phyloP scores from a whole-genome alignment of 129 eudicot genomes.

The Smallanthus sonchifolius region DNA sequence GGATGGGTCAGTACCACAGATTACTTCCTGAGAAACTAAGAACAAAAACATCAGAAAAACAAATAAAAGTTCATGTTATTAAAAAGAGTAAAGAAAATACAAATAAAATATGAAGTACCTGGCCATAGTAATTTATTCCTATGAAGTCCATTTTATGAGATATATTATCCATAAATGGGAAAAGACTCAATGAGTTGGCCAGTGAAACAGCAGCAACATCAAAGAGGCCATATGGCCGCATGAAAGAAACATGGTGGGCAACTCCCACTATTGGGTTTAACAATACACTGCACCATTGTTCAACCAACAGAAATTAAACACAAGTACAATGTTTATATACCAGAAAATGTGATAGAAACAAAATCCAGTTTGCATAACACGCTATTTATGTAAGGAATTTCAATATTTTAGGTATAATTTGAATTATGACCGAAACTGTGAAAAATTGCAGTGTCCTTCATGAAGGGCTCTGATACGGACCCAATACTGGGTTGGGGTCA shows the following conservation, averaged over 20 bases:
- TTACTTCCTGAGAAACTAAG: slow-evolving; percentile 61
- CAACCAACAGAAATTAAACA: not conserved
- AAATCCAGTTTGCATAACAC: not conserved
- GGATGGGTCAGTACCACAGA: slow-evolving; percentile 42
- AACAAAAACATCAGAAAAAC: slow-evolving; percentile 15
- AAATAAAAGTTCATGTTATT: not conserved
- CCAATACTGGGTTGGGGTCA: too few species aligned
- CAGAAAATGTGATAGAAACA: not conserved
- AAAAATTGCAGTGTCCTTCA: not conserved
- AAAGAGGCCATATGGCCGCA: slow-evolving; percentile 95
- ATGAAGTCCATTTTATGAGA: slow-evolving; percentile 79
- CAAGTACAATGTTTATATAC: not conserved
- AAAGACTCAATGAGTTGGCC: slow-evolving; percentile 68
- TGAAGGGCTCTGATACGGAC: not conserved
- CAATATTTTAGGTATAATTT: not conserved
- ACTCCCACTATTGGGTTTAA: slow-evolving; percentile 68
- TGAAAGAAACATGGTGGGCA: slow-evolving; percentile 91
- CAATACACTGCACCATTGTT: slow-evolving; percentile 41
- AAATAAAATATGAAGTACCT: slow-evolving; percentile 42
- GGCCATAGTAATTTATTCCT: slow-evolving; percentile 92
- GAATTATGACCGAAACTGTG: not conserved
- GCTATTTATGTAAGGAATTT: not conserved
- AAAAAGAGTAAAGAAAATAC: not conserved
- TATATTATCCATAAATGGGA: slow-evolving; percentile 74
- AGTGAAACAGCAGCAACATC: slow-evolving; percentile 82